phyloP scores from a whole-genome alignment of 1,139 yeast species.

The Kodamaea sp. region DNA sequence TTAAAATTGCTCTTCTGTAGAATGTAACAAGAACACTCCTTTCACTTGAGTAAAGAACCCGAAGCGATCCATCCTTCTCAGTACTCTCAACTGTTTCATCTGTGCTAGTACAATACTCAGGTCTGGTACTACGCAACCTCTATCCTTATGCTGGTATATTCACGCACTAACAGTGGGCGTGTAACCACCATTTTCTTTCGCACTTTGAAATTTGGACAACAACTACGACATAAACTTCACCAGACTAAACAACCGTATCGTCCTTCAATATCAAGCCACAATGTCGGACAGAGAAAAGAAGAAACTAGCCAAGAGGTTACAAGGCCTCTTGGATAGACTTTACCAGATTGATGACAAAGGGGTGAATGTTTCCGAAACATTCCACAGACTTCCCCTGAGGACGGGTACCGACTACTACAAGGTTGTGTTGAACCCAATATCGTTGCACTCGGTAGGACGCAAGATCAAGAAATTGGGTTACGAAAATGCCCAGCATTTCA shows the following conservation, averaged over 20 bases:
- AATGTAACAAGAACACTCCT: too few relatives aligned
- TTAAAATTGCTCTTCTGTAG: too few relatives aligned
- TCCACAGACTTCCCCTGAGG: constrained; percentile 55
- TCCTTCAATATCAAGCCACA: constrained; percentile 1
- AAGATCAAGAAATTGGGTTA: constrained; percentile 54
- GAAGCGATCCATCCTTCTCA: too few relatives aligned
- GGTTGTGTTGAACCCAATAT: constrained; percentile 42
- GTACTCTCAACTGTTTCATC: too few relatives aligned
- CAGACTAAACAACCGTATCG: constrained; percentile 2
- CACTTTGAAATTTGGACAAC: constrained; percentile 7
- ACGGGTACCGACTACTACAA: constrained; percentile 50
- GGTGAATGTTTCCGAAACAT: constrained; percentile 44
- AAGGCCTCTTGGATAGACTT: constrained; percentile 41
- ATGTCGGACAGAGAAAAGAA: constrained; percentile 42
- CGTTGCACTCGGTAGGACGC: constrained; percentile 44
- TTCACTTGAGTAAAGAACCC: too few relatives aligned
- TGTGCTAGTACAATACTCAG: too few relatives aligned
- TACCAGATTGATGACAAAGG: constrained; percentile 48
- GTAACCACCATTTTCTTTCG: constrained; percentile 5
- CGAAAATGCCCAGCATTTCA: constrained; percentile 62
- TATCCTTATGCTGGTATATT: too few relatives aligned
- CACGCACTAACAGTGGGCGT: too few relatives aligned
- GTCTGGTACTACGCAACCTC: too few relatives aligned
- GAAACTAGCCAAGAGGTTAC: constrained; percentile 43
- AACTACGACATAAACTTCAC: background rate